phyloP scores from a whole-genome alignment of 306 rosid species.

The Delonix regia region DNA sequence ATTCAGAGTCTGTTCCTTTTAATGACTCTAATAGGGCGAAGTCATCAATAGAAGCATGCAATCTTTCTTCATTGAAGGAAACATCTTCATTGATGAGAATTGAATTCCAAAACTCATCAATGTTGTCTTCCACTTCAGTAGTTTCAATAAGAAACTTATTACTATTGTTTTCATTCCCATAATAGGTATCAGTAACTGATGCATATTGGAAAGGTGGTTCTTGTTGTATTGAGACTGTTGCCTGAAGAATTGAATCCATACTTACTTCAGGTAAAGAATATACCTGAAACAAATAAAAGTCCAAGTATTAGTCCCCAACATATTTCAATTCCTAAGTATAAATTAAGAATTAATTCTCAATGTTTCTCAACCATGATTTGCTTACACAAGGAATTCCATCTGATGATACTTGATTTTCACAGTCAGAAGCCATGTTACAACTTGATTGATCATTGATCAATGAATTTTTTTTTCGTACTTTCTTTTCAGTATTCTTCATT shows the following conservation, averaged over 20 bases:
- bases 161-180: not conserved
- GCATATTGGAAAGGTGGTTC: not conserved
- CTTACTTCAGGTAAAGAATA: not conserved
- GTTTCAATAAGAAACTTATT: too few relatives aligned
- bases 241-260: not conserved
- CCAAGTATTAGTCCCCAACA: not conserved
- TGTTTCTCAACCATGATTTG: not conserved
- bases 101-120: too few relatives aligned
- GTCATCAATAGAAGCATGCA: too few relatives aligned
- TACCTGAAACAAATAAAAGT: constrained; percentile 23
- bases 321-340: constrained; percentile 1
- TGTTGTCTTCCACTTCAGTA: too few relatives aligned
- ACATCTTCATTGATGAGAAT: too few relatives aligned
- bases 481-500: constrained; percentile 39
- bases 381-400: constrained; percentile 37
- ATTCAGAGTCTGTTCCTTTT: too few relatives aligned
- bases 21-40: too few relatives aligned
- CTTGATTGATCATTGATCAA: constrained; percentile 13
- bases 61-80: too few relatives aligned
- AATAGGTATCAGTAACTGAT: not conserved
- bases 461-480: not conserved
- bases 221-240: not conserved
- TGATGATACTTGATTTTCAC: not conserved
- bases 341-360: not conserved
- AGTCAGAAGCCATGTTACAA: too few relatives aligned